A percentile compares a stretch with the other conserved stretches of the same genome.
phyloP scores from a whole-genome alignment of 2,329 filamentous ascomycete genomes.

The Colletotrichum scovillei region DNA sequence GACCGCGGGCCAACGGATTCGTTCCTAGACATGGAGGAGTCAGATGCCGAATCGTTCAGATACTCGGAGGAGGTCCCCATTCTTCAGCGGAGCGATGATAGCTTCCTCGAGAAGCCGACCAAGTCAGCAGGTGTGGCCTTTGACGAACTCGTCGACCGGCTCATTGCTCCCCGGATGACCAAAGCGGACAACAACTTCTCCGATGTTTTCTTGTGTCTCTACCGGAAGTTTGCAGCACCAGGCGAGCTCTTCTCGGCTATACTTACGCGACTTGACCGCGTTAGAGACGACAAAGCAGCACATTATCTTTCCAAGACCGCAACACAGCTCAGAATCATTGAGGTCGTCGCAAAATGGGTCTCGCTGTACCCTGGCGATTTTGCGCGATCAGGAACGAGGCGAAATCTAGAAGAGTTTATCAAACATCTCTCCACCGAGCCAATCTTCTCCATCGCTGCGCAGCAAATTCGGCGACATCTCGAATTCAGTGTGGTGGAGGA shows the following conservation, averaged over 20 bases:
- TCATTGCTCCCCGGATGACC: constrained; percentile 84
- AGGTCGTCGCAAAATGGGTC: constrained; percentile 90
- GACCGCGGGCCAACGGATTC: constrained; percentile 62
- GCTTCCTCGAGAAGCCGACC: constrained; percentile 62
- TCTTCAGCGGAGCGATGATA: constrained; percentile 74
- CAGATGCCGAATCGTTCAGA: constrained; percentile 73
- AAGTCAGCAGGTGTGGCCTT: constrained; percentile 67
- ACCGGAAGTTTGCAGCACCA: constrained; percentile 92
- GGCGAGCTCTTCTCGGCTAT: constrained; percentile 82
- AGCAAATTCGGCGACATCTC: constrained; percentile 85
- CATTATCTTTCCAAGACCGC: constrained; percentile 82
- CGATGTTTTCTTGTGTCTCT: constrained; percentile 90
- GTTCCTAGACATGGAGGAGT: constrained; percentile 77
- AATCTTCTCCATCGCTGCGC: constrained; percentile 85
- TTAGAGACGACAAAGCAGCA: constrained; percentile 73
- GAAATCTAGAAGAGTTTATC: constrained; percentile 80
- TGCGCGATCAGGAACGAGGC: constrained; percentile 79
- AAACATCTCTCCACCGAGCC: constrained; percentile 78
- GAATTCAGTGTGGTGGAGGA: constrained; percentile 81
- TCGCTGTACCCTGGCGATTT: constrained; percentile 93
- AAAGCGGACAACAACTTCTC: constrained; percentile 91
- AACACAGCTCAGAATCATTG: constrained; percentile 84
- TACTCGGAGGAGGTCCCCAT: constrained; percentile 76
- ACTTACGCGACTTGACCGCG: constrained; percentile 77
- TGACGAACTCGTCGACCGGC: constrained; percentile 85